phyloP scores from a whole-genome alignment of 768 basidiomycete species.

The Russula vinacea region DNA sequence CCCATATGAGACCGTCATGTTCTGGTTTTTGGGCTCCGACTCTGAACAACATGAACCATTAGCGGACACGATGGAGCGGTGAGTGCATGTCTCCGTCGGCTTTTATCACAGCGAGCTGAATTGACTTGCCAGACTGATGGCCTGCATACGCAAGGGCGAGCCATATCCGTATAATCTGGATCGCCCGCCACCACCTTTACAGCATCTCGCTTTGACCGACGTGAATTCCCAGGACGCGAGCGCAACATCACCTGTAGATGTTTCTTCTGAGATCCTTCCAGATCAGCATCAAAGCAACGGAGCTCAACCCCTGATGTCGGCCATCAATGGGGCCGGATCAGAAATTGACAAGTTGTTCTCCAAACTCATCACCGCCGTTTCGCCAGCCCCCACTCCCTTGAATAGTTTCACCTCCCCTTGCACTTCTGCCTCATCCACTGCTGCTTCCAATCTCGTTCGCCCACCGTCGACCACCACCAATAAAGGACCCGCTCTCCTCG shows the following conservation, averaged over 20 bases:
- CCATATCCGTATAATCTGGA: slow-evolving; percentile 75
- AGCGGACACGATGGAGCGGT: slow-evolving; percentile 69
- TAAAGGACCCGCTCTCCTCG: slow-evolving; percentile 56
- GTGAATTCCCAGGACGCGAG: slow-evolving; percentile 9
- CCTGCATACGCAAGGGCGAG: slow-evolving; percentile 61
- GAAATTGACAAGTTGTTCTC: slow-evolving; percentile 47
- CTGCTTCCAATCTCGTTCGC: slow-evolving; percentile 19
- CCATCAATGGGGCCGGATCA: slow-evolving; percentile 33
- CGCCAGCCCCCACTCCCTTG: slow-evolving; percentile 31
- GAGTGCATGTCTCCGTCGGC: slow-evolving; percentile 28
- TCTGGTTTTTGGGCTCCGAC: slow-evolving; percentile 65
- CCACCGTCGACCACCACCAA: slow-evolving; percentile 35
- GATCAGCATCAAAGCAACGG: slow-evolving; percentile 9
- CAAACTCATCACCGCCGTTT: slow-evolving; percentile 38
- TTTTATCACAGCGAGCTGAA: slow-evolving; percentile 6
- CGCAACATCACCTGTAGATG: background rate
- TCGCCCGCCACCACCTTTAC: slow-evolving; percentile 54
- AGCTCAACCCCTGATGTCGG: background rate
- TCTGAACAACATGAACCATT: slow-evolving; percentile 68
- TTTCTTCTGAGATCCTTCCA: background rate
- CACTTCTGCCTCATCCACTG: slow-evolving; percentile 26
- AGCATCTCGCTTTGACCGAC: slow-evolving; percentile 39
- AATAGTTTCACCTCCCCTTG: slow-evolving; percentile 39
- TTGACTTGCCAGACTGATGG: slow-evolving; percentile 38
- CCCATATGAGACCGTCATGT: slow-evolving; percentile 54